Evolutionary conservation across 371 early-diverging fungal species (phyloP), one percentile per base, ranked within the genome.

Genomic region (Haplosporangium sp.): DNA sequence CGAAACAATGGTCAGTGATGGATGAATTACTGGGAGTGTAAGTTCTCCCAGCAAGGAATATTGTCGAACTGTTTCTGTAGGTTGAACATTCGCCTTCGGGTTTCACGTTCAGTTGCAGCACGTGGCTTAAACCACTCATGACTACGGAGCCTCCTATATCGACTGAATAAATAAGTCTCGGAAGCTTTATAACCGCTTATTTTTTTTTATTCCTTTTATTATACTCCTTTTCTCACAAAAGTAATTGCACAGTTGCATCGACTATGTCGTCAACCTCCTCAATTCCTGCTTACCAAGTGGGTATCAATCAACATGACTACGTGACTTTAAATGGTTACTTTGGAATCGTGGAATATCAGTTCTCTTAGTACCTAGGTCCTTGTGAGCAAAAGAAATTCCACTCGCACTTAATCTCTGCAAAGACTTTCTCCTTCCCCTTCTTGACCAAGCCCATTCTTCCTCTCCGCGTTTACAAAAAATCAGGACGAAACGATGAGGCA

Each of bases 381-480:
- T 38, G 15, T n/a, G 40, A 37, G 40, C 40, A 59, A 11, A n/a
- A 39, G 38, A 59, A 2, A 59, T 37, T 59, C 59, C 59, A 59
- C 59, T 59, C 39, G 39, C 27, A 34, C 19, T 55, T 55, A n/a
- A 17, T 13, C 5, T 2, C 39, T 59, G 38, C 37, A 59, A 59
- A 39, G 59, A 39, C 39, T 15, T 59, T 59, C n/a, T 40, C 59
- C 59, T 59, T 57, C 57, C 57, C 59, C 59, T 59, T 59, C 38
- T 44, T 39, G 10, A n/a, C 40, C 9, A 17, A n/a, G 40, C 17
- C 48, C 48, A 48, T 40, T 59, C 39, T 38, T 38, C 39, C 37
- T 20, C 27, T 59, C 40, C 10, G 39, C 40, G 40, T 19, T 35
- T 34, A 13, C 3, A n/a, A 59, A 40, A 39, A 11, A n/a, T 0